Evolutionary conservation across 371 early-diverging fungal genomes (phyloP), one percentile per base, ranked within the genome.

Genomic region (Syncephalastrum contaminatum): DNA sequence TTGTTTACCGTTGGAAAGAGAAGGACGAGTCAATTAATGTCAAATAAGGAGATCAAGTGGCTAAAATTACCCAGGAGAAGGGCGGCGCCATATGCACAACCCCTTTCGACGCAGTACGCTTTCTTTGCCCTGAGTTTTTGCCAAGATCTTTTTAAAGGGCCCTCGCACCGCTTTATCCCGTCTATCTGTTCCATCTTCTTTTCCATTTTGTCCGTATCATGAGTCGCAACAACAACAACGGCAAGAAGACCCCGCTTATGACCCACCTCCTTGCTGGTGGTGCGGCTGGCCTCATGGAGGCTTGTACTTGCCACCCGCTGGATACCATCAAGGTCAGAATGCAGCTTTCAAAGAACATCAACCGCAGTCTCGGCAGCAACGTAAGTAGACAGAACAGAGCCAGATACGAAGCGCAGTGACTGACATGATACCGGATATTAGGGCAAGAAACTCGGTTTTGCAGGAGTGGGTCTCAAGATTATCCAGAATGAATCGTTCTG

Each of bases 291-390:
- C 85, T 92, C 57, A 89, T 89, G 79, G 98, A 98, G 71, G 92
- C 98, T 18, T 80, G 90, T 59, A 82, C 84, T 58, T 97, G 97
- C 70, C 98, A 97, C 66, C 98, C 98, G n/a, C 81, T 98, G 22
- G 98, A 98, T 74, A 98, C 98, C 16, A 96, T 98, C 77, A 98
- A 98, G 83, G 93, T 93, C 63, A 88, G 93, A 75, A 92, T 93
- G 92, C 93, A 93, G 73, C 77, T 93, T n/a, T 82, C 85, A 39
- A 83, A 84, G 63, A 84, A 71, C 43, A 66, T 50, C 58, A 67
- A 47, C 58, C 68, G 64, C 62, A 55, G 25, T 66, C 70, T 57
- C 25, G 57, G 57, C 13, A 30, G 36, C 36, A 30, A 30, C 36
- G 36, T 30, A 30, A 30, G 36, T 30, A 12, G 6, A 8, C 10